These are phyloP conservation scores for Epichloe bromicola DNA, from an alignment of 2,329 filamentous ascomycete genomes.

Conservation along the genomic window DNA sequence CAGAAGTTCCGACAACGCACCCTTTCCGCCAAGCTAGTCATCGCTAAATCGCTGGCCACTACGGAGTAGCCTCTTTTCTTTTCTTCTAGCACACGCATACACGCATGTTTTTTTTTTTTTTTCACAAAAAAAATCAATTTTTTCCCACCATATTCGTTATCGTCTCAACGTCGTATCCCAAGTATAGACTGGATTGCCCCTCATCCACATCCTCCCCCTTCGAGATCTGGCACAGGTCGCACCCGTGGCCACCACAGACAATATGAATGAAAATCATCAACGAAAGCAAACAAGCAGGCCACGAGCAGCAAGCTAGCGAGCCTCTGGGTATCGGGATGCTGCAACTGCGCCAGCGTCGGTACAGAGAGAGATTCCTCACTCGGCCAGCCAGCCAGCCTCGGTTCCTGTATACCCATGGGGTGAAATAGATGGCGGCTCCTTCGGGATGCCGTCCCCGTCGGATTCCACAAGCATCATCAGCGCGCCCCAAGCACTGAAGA, in stretches of 20 bases:
- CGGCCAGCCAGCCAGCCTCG: not conserved
- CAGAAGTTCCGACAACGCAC: no score
- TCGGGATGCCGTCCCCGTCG: not conserved
- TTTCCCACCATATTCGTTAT: not conserved
- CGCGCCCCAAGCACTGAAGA: no score
- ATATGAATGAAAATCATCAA: not conserved
- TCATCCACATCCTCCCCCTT: not conserved
- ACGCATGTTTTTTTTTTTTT: no score
- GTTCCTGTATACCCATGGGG: not conserved
- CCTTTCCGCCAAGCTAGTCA: no score
- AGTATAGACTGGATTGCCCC: not conserved
- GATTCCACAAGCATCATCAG: not conserved
- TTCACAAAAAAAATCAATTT: not conserved
- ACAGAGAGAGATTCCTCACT: not conserved
- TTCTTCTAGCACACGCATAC: not conserved
- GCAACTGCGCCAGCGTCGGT: not conserved
- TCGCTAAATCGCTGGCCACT: no score
- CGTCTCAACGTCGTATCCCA: not conserved
- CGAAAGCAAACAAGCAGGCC: not conserved
- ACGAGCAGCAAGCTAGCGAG: not conserved
- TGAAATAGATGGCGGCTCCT: not conserved
- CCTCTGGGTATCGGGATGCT: not conserved
- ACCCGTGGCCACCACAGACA: not conserved
- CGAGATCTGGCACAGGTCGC: not conserved
- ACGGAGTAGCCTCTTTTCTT: no score